Evolutionary conservation across 768 basidiomycete genomes (phyloP).

Genomic region (Leccinum olivaceopallidum): DNA sequence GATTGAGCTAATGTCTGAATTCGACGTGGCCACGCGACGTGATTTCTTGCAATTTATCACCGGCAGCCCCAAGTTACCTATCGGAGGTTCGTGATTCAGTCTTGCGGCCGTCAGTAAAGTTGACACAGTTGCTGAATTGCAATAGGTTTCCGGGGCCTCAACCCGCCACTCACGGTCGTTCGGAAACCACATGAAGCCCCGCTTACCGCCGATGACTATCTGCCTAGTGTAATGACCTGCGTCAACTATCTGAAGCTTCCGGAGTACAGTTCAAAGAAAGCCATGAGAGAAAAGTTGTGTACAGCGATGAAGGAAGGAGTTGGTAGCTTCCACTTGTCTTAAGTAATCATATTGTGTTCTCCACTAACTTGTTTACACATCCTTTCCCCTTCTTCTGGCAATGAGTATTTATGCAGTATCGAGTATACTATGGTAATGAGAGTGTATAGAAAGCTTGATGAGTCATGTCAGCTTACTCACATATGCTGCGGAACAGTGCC

Average conservation of each 20-base stretch:
- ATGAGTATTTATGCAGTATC: neutral
- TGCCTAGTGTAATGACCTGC: constrained; percentile 99
- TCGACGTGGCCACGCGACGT: constrained; percentile 70
- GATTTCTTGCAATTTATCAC: constrained; percentile 96
- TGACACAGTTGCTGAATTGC: neutral
- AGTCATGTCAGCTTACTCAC: constrained; percentile 11
- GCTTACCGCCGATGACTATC: constrained; percentile 87
- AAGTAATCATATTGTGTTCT: constrained; percentile 26
- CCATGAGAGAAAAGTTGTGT: constrained; percentile 81
- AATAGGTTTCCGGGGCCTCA: constrained; percentile 90
- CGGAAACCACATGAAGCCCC: constrained; percentile 95
- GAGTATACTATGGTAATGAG: neutral
- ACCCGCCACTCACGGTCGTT: constrained; percentile 93
- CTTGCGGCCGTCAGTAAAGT: neutral
- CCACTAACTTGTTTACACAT: constrained; percentile 27
- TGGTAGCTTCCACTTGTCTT: constrained; percentile 97
- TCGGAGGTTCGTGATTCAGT: constrained; percentile 68
- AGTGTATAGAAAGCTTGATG: neutral
- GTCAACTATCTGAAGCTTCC: constrained; percentile 96
- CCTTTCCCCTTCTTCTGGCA: constrained; percentile 11
- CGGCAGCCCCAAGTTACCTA: constrained; percentile 94
- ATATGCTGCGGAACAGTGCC: constrained; percentile 28
- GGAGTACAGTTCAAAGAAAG: constrained; percentile 86
- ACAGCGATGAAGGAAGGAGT: constrained; percentile 92
- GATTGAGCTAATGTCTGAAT: constrained; percentile 83